These are phyloP conservation scores for Lepraria neglecta DNA, from an alignment of 495 filamentous ascomycete species.

Conservation along the genomic window DNA sequence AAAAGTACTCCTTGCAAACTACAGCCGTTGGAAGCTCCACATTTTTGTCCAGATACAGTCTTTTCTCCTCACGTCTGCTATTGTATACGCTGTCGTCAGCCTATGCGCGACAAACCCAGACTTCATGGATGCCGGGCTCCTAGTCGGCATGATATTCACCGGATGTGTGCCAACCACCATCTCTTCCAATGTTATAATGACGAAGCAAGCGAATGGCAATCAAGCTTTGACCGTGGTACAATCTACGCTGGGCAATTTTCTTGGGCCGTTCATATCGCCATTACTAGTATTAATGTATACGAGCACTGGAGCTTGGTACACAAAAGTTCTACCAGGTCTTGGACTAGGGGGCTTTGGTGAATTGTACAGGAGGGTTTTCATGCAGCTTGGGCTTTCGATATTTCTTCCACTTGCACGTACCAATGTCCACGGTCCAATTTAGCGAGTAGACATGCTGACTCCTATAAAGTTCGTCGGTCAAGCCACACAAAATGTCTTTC, in stretches of 20 bases:
- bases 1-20: constrained; percentile 33
- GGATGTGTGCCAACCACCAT: constrained; percentile 39
- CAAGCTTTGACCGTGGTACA: constrained; percentile 37
- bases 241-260: constrained; percentile 39
- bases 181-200: constrained; percentile 40
- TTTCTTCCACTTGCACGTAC: constrained; percentile 36
- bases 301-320: constrained; percentile 36
- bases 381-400: constrained; percentile 39
- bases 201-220: constrained; percentile 39
- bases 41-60: constrained; percentile 39
- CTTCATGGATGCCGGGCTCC: constrained; percentile 39
- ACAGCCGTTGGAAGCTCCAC: constrained; percentile 36
- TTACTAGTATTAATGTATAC: constrained; percentile 38
- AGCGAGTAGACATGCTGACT: background rate
- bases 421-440: background rate
- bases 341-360: constrained; percentile 25
- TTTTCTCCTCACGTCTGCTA: constrained; percentile 36
- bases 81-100: constrained; percentile 36
- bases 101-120: constrained; percentile 33
- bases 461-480: constrained; percentile 30
- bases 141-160: constrained; percentile 38
- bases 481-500: constrained; percentile 31
- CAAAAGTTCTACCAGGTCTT: constrained; percentile 31
- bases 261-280: constrained; percentile 40
- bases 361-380: constrained; percentile 37